These are phyloP conservation scores for Penicillium expansum DNA, from an alignment of 2,329 filamentous ascomycete species.

Conservation along the genomic window DNA sequence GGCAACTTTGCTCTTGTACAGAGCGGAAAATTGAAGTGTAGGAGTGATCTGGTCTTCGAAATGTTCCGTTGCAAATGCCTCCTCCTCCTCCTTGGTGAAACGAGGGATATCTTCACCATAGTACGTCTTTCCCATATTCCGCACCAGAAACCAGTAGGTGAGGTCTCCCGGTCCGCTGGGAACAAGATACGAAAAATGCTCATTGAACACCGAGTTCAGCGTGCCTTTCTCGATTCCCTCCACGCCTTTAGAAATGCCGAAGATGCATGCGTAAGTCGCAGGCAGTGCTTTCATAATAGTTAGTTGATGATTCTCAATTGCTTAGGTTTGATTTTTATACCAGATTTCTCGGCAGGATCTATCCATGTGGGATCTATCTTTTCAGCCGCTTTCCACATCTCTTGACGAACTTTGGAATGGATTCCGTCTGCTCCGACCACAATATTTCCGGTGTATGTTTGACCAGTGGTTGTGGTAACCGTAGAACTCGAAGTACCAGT, in stretches of 20 bases:
- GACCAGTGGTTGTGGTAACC: conserved; percentile 14
- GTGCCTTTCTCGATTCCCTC: conserved; percentile 13
- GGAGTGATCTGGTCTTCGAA: conserved; percentile 19
- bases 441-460: conserved; percentile 29
- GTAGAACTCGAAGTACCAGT: conserved; percentile 1
- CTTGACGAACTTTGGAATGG: conserved; percentile 37
- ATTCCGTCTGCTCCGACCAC: conserved; percentile 45
- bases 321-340: not conserved
- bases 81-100: conserved; percentile 22
- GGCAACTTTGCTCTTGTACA: conserved; percentile 17
- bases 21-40: conserved; percentile 20
- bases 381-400: conserved; percentile 31
- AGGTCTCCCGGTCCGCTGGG: conserved; percentile 18
- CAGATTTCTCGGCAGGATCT: conserved; percentile 14
- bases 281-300: conserved; percentile 11
- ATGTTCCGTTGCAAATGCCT: conserved; percentile 14
- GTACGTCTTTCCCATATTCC: conserved; percentile 17
- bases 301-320: not conserved
- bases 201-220: conserved; percentile 15
- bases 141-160: conserved; percentile 26
- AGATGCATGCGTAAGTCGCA: conserved; percentile 29
- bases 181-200: conserved; percentile 22
- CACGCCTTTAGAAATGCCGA: conserved; percentile 23
- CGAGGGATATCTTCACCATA: conserved; percentile 22
- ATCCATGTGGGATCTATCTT: conserved; percentile 16